Evolutionary conservation across 495 filamentous ascomycete species (phyloP).

Genomic region (Jackrogersella multiformis): DNA sequence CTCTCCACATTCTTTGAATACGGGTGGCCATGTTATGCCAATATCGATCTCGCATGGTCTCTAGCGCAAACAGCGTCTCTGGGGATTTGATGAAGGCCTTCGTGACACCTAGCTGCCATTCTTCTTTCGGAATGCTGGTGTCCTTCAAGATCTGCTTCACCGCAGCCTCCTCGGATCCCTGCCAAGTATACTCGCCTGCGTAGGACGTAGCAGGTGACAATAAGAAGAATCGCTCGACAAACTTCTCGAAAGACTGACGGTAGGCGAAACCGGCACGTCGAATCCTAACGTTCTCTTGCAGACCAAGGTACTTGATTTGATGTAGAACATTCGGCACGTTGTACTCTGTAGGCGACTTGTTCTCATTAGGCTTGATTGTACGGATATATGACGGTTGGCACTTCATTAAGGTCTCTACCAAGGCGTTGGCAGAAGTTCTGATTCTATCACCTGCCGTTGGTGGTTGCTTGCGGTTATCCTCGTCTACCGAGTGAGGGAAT

Average conservation of each 20-base stretch:
- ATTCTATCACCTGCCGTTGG: constrained; percentile 98
- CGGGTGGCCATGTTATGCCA: constrained; percentile 99
- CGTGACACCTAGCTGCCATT: constrained; percentile 96
- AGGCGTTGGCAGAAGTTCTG: constrained; percentile 91
- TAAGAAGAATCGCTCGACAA: constrained; percentile 96
- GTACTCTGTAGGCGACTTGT: constrained; percentile 93
- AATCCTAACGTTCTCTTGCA: constrained; percentile 99
- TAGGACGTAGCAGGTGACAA: constrained; percentile 95
- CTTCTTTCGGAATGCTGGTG: constrained; percentile 90
- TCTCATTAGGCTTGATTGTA: constrained; percentile 99
- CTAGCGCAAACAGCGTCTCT: constrained; percentile 95
- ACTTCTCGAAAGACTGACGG: constrained; percentile 97
- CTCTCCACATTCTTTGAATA: constrained; percentile 97
- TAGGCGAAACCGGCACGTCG: constrained; percentile 96
- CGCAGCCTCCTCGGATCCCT: constrained; percentile 82
- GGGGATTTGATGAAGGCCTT: constrained; percentile 99
- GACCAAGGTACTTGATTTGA: constrained; percentile 98
- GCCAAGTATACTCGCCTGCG: constrained; percentile 97
- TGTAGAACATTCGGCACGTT: constrained; percentile 91
- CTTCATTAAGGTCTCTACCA: constrained; percentile 97
- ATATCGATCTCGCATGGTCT: constrained; percentile 96
- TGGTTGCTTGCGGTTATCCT: constrained; percentile 92
- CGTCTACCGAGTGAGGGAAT: constrained; percentile 94
- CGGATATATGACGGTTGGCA: constrained; percentile 96
- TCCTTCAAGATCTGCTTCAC: constrained; percentile 96